phyloP scores from a whole-genome alignment of 106 monocot species.

The Platanthera guangdongensis region DNA sequence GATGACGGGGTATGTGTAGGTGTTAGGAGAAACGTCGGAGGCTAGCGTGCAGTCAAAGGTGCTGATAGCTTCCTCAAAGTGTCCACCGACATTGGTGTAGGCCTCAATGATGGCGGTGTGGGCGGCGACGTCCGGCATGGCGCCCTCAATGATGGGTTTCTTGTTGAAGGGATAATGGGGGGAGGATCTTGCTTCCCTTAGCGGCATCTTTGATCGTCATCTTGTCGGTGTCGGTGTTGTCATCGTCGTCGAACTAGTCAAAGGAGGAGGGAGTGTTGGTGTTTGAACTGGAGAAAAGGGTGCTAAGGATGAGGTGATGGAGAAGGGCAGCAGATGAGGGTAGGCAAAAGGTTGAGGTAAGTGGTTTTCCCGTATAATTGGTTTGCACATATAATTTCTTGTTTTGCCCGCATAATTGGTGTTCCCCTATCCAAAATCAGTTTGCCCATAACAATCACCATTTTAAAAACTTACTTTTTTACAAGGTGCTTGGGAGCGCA shows the following conservation, averaged over 20 bases:
- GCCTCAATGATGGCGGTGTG: slow-evolving; percentile 95
- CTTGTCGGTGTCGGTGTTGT: not conserved
- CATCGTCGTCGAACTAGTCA: no score
- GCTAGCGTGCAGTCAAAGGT: slow-evolving; percentile 81
- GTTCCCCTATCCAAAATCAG: no score
- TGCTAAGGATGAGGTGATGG: slow-evolving; percentile 9
- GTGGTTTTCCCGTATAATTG: not conserved
- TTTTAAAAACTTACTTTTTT: no score
- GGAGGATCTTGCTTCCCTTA: slow-evolving; percentile 24
- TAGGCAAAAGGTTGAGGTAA: not conserved
- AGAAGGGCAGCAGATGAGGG: not conserved
- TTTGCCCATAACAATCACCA: no score
- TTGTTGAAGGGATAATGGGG: slow-evolving; percentile 96
- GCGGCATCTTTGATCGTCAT: not conserved
- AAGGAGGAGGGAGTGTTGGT: slow-evolving; percentile 86
- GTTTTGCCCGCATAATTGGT: no score
- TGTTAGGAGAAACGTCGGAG: slow-evolving; percentile 71
- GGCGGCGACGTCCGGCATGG: slow-evolving; percentile 96
- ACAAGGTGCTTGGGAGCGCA: no score
- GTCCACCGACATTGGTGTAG: slow-evolving; percentile 75
- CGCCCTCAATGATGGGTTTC: slow-evolving; percentile 40
- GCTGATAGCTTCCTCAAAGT: slow-evolving; percentile 59
- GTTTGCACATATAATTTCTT: no score
- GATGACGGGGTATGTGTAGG: slow-evolving; percentile 72
- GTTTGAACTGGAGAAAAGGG: slow-evolving; percentile 14